These are phyloP conservation scores for Phytophthora hibernalis DNA, from an alignment of 352 stramenopile genomes.

Conservation along the genomic window DNA sequence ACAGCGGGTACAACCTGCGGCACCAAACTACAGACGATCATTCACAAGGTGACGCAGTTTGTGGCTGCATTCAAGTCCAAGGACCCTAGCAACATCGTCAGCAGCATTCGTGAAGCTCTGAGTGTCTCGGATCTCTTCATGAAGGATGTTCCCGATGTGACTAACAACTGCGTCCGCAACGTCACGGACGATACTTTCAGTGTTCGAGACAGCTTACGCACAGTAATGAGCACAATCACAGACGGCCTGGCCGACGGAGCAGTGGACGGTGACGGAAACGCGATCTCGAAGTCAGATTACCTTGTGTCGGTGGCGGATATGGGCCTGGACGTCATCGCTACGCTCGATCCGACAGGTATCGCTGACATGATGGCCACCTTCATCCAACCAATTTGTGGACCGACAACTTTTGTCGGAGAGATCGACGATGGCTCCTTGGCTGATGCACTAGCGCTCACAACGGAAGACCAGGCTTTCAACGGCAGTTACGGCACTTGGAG, in stretches of 20 bases:
- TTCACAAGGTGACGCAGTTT: constrained; percentile 45
- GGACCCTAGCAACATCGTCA: constrained; percentile 32
- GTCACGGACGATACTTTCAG: constrained; percentile 38
- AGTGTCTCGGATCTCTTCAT: constrained; percentile 54
- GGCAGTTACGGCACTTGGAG: constrained; percentile 48
- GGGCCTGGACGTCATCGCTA: constrained; percentile 49
- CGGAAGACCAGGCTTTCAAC: constrained; percentile 46
- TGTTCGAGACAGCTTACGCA: constrained; percentile 55
- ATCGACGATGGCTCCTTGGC: constrained; percentile 52
- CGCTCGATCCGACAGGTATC: constrained; percentile 58
- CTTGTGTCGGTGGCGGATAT: constrained; percentile 43
- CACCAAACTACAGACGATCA: constrained; percentile 43
- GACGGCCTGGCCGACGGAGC: constrained; percentile 45
- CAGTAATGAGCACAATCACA: constrained; percentile 49
- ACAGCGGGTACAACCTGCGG: constrained; percentile 45
- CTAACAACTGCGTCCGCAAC: constrained; percentile 43
- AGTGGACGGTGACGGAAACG: constrained; percentile 31
- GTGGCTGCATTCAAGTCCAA: constrained; percentile 46
- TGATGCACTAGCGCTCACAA: constrained; percentile 48
- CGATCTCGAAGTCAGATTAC: constrained; percentile 41
- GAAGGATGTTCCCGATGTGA: constrained; percentile 56
- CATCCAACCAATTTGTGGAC: constrained; percentile 63
- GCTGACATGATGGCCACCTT: constrained; percentile 52
- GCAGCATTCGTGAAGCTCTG: constrained; percentile 43
- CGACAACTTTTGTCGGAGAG: constrained; percentile 51